Base-by-base conservation (phyloP, 2,329 filamentous ascomycete genomes). In the Cladosporium velox region DNA sequence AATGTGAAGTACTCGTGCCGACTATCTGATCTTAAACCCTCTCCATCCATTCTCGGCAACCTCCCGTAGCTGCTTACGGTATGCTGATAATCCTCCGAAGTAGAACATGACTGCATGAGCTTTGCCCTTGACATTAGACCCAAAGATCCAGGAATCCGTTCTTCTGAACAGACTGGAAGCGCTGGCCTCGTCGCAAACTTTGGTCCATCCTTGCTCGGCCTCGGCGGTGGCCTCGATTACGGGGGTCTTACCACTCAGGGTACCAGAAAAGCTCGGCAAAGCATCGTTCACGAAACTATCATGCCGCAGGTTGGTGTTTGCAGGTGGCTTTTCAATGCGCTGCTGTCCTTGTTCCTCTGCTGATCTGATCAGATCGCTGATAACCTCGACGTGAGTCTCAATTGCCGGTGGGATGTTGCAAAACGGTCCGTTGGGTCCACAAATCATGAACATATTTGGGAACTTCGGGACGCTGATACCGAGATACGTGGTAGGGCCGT, bases 401-500 rank as follows among this genome's bases (percentile, higher is more conserved):
- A 79, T 74, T 3, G 73, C 72, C 1, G 76, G 72, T 3, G 78
- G 79, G 1, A 75, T 70, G 66, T 80, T 82, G 3, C 74, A 72
- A 57, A 80, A 81, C 12, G 77, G 76, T 38, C 77, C 78, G 59
- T 79, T 72, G 0, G 80, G 80, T 0, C 80, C 80, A 3, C 68
- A 64, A 14, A 81, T 70, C 71, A 79, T 77, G 67, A 83, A 79
- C 66, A 84, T 71, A 67, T 83, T 83, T 0, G 82, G 82, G 65
- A 81, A 82, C 0, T 74, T 72, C 1, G 75, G 66, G 1, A 78
- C 73, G 2, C 71, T 70, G 5, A 81, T 66, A 0, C 82, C 82
- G 0, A 82, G 72, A 67, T 80, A 81, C 0, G 77, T 73, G 15
- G 67, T 73, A 12, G 76, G 72, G 6, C 73, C 76, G 1, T 73